Evolutionary conservation across 2,329 filamentous ascomycete genomes (phyloP).

Genomic region (Corniculantispora saksenae): DNA sequence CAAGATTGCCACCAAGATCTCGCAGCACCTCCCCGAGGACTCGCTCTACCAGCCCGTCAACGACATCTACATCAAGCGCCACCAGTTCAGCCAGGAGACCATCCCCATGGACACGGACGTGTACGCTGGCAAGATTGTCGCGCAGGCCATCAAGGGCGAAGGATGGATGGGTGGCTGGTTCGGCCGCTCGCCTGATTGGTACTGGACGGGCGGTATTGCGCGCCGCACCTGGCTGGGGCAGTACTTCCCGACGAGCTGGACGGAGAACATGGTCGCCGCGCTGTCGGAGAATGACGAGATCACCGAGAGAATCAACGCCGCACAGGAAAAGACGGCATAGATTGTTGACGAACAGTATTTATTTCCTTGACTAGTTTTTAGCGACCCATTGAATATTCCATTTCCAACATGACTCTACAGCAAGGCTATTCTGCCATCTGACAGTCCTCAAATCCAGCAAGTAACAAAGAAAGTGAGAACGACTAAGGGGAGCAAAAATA

Average conservation of each 20-base stretch:
- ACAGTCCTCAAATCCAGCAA: too few species aligned
- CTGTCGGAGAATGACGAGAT: conserved; percentile 15
- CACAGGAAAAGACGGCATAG: not conserved
- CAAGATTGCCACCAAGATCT: conserved; percentile 46
- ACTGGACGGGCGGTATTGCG: conserved; percentile 16
- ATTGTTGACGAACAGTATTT: not conserved
- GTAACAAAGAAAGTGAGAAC: too few species aligned
- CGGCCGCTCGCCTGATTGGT: conserved; percentile 27
- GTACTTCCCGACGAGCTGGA: conserved; percentile 12
- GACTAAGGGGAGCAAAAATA: too few species aligned
- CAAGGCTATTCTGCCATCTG: too few species aligned
- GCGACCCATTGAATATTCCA: not conserved
- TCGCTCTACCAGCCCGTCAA: conserved; percentile 50
- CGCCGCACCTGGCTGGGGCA: conserved; percentile 11
- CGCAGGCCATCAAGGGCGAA: conserved; percentile 42
- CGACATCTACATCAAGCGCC: conserved; percentile 47
- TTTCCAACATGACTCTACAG: not conserved
- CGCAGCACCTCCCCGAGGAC: conserved; percentile 43
- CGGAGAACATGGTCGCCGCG: conserved; percentile 1
- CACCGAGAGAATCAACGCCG: not conserved
- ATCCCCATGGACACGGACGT: conserved; percentile 45
- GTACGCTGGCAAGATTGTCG: conserved; percentile 47
- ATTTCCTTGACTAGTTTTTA: not conserved
- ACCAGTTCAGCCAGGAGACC: conserved; percentile 51
- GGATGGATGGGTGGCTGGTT: conserved; percentile 29